Evolutionary conservation across 768 basidiomycete genomes (phyloP).

Genomic region (Boletus rubescentipes): DNA sequence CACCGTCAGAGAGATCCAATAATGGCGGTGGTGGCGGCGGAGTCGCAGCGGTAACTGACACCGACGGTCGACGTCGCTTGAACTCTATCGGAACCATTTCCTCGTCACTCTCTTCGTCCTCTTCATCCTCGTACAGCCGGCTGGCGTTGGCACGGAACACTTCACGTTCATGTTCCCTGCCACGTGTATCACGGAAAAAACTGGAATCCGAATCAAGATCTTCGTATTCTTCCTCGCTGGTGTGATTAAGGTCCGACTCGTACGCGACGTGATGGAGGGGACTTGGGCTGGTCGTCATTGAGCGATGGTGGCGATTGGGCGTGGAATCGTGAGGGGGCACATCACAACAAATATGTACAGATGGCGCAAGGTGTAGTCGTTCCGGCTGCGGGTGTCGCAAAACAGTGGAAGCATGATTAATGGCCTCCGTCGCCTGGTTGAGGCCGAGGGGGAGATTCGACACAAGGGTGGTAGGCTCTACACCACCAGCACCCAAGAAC

Average conservation of each 20-base stretch:
- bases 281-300: conserved; percentile 38
- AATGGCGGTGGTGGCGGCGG: conserved; percentile 21
- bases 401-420: conserved; percentile 14
- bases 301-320: conserved; percentile 27
- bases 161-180: conserved; percentile 22
- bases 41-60: conserved; percentile 27
- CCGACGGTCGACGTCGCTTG: conserved; percentile 35
- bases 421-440: conserved; percentile 25
- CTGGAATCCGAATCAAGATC: conserved; percentile 34
- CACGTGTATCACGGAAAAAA: conserved; percentile 32
- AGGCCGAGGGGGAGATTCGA: conserved; percentile 36
- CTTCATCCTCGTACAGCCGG: conserved; percentile 33
- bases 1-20: conserved; percentile 21
- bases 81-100: conserved; percentile 35
- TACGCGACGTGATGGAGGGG: conserved; percentile 38
- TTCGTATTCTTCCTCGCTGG: conserved; percentile 33
- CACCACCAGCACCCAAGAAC: conserved; percentile 51
- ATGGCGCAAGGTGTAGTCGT: conserved; percentile 21
- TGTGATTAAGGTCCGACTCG: conserved; percentile 31
- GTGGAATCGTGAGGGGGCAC: conserved; percentile 21
- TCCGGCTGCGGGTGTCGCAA: conserved; percentile 35
- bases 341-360: conserved; percentile 26
- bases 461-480: conserved; percentile 34
- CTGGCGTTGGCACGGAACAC: conserved; percentile 32
- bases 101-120: conserved; percentile 38